Evolutionary conservation across 176 grass and related monocot species (phyloP).

Genomic region (Neostapfia colusana): DNA sequence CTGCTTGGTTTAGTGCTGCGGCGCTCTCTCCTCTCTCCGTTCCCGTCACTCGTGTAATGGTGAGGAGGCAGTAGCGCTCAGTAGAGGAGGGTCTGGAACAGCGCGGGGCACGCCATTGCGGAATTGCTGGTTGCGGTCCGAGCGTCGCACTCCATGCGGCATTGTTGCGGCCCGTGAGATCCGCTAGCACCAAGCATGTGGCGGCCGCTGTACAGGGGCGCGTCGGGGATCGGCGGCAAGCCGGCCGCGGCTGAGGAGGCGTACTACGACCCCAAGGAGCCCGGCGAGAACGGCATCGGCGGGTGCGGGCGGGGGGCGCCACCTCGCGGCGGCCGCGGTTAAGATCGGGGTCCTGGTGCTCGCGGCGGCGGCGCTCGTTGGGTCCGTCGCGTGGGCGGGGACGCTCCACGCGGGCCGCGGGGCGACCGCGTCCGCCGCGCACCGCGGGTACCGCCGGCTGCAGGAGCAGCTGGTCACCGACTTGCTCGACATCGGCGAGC

Average conservation of each 20-base stretch:
- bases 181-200: conserved; percentile 60
- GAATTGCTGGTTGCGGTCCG: conserved; percentile 16
- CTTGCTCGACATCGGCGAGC: conserved; percentile 76
- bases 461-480: conserved; percentile 87
- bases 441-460: conserved; percentile 66
- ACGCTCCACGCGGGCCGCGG: conserved; percentile 56
- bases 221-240: conserved; percentile 57
- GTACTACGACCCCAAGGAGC: conserved; percentile 62
- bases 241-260: conserved; percentile 38
- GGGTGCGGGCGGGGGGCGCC: conserved; percentile 30
- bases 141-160: conserved; percentile 30
- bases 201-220: conserved; percentile 77
- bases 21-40: not conserved
- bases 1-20: conserved; percentile 16
- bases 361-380: conserved; percentile 41
- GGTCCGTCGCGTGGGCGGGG: conserved; percentile 72
- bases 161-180: conserved; percentile 40
- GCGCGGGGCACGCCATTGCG: not conserved
- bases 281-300: conserved; percentile 61
- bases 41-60: conserved; percentile 12
- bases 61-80: conserved; percentile 26
- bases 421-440: conserved; percentile 34
- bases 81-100: not conserved
- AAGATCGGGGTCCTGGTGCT: conserved; percentile 64
- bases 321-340: conserved; percentile 42